Evolutionary conservation across 192 early-diverging fungal genomes (phyloP).

Genomic region (Coemansia sp.): DNA sequence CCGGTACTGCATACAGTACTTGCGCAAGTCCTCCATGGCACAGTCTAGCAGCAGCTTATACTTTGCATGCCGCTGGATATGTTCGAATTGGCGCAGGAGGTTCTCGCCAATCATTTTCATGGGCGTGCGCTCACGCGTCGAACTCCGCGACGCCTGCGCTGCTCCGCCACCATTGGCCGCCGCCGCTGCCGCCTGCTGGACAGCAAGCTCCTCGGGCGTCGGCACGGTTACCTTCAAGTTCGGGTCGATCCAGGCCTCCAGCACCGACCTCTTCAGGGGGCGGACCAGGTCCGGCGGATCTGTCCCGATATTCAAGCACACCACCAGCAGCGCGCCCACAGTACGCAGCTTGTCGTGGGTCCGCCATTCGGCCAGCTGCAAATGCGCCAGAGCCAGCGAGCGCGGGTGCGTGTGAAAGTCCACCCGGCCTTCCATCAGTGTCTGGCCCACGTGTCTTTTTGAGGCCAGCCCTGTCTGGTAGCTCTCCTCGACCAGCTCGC

Average conservation of each 20-base stretch:
- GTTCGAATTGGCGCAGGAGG: constrained; percentile 90
- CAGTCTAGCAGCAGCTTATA: constrained; percentile 86
- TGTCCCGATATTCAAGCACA: constrained; percentile 94
- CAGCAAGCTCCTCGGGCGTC: constrained; percentile 53
- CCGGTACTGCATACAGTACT: constrained; percentile 74
- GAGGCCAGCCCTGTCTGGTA: constrained; percentile 1
- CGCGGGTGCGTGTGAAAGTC: constrained; percentile 49
- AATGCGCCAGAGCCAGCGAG: constrained; percentile 28
- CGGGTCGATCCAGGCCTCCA: constrained; percentile 96
- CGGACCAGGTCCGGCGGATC: constrained; percentile 91
- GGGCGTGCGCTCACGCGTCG: constrained; percentile 14
- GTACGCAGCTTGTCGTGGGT: constrained; percentile 71
- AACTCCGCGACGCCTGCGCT: constrained; percentile 8
- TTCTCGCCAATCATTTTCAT: constrained; percentile 69
- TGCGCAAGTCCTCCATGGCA: constrained; percentile 88
- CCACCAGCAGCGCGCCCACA: constrained; percentile 74
- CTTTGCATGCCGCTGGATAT: constrained; percentile 74
- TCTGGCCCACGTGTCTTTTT: constrained; percentile 6
- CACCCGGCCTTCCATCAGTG: constrained; percentile 28
- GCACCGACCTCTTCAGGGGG: constrained; percentile 78
- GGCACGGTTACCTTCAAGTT: constrained; percentile 51
- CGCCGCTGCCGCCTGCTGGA: constrained; percentile 60
- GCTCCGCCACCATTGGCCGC: too few relatives aligned
- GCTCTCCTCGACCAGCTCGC: constrained; percentile 23
- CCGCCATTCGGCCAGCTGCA: constrained; percentile 59